Percentiles rank a stretch among this genome's conserved stretches.
These are phyloP conservation scores for Farysia itapuensis DNA, from an alignment of 1,284 basidiomycete species.

Conservation along the genomic window DNA sequence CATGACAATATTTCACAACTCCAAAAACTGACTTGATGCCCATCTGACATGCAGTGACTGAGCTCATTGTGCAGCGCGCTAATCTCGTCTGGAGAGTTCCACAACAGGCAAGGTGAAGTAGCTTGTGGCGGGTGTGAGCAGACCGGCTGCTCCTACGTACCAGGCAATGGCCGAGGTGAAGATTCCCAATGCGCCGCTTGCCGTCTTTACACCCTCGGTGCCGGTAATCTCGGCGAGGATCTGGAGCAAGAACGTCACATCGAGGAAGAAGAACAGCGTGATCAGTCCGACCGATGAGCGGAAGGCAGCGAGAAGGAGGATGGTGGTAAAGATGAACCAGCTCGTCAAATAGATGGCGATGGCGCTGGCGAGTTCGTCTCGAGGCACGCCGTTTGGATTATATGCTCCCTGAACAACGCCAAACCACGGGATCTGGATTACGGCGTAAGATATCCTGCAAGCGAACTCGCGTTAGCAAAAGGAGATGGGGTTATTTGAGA, in stretches of 20 bases:
- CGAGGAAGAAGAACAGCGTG: constrained; percentile 73
- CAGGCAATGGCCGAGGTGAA: constrained; percentile 50
- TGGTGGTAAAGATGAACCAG: constrained; percentile 57
- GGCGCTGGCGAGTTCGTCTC: constrained; percentile 24
- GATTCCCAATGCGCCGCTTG: constrained; percentile 44
- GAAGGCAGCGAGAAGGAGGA: constrained; percentile 45
- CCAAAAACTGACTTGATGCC: no score
- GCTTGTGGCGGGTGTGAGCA: constrained; percentile 63
- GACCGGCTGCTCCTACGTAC: constrained; percentile 64
- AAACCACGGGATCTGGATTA: constrained; percentile 53
- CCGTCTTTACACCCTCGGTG: constrained; percentile 34
- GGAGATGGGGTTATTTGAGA: background rate
- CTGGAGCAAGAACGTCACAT: constrained; percentile 63
- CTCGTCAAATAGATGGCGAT: constrained; percentile 45
- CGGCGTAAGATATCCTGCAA: constrained; percentile 35
- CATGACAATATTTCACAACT: no score
- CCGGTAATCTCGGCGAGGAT: constrained; percentile 52
- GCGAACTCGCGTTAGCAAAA: constrained; percentile 28
- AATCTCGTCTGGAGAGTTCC: constrained; percentile 45
- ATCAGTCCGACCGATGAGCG: constrained; percentile 57
- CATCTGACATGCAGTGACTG: no score
- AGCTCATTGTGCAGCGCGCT: constrained; percentile 1
- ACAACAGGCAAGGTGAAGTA: constrained; percentile 63
- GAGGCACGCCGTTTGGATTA: constrained; percentile 22
- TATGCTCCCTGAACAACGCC: constrained; percentile 23